Percentiles rank a stretch among this genome's conserved stretches.
These are phyloP conservation scores for Gamsiella multidivaricata DNA, from an alignment of 192 early-diverging fungal genomes.

Conservation along the genomic window DNA sequence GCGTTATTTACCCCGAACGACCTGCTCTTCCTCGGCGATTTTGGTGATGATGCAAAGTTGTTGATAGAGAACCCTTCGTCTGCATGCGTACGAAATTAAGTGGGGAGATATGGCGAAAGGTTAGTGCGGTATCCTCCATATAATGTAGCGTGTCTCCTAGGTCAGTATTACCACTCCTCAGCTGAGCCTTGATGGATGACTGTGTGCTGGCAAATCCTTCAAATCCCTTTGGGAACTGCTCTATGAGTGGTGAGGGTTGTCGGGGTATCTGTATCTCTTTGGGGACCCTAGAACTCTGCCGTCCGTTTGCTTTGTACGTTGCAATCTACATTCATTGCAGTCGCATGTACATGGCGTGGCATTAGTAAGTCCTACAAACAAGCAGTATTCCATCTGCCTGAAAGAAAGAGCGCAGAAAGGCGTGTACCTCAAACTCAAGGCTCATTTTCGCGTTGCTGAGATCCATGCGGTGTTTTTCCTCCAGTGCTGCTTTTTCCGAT, in stretches of 20 bases:
- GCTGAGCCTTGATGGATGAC: conserved; percentile 5
- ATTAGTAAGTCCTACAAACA: too few relatives aligned
- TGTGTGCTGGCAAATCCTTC: conserved; percentile 19
- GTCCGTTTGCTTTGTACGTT: conserved; percentile 14
- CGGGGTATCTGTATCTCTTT: conserved; percentile 1
- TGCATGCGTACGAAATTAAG: neutral
- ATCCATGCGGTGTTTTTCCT: conserved; percentile 18
- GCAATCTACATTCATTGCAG: too few relatives aligned
- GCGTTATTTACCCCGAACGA: neutral
- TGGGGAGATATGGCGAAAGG: neutral
- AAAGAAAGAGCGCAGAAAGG: neutral
- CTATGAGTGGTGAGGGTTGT: neutral
- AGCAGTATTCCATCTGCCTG: neutral
- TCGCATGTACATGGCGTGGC: too few relatives aligned
- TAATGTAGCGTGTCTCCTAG: neutral
- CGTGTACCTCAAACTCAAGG: conserved; percentile 38
- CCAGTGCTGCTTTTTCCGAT: conserved; percentile 2
- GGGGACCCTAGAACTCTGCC: neutral
- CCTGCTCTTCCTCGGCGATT: conserved; percentile 20
- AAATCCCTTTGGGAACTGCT: conserved; percentile 16
- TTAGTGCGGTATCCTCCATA: neutral
- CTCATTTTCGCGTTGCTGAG: conserved; percentile 20
- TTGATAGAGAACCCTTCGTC: conserved; percentile 19
- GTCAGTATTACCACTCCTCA: conserved; percentile 12
- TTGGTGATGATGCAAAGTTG: conserved; percentile 14